Percentiles rank a stretch among this genome's conserved stretches.
These are phyloP conservation scores for Truncatella angustata DNA, from an alignment of 2,329 filamentous ascomycete species.

Conservation along the genomic window DNA sequence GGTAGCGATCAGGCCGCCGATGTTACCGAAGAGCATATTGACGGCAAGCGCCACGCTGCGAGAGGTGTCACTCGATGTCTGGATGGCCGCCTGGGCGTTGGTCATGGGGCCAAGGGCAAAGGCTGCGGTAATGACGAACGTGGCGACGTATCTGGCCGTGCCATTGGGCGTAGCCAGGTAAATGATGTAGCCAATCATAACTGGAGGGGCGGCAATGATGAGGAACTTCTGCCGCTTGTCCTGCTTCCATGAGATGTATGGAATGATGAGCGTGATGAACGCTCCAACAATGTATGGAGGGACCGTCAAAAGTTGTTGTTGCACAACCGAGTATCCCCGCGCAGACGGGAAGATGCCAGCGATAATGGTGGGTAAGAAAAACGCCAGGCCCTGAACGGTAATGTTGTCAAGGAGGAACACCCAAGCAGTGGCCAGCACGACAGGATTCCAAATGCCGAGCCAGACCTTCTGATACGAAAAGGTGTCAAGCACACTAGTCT, in stretches of 20 bases:
- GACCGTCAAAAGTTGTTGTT: slow-evolving; percentile 68
- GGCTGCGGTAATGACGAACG: slow-evolving; percentile 65
- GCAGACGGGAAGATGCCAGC: slow-evolving; percentile 60
- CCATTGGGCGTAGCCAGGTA: slow-evolving; percentile 57
- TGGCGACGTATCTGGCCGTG: slow-evolving; percentile 64
- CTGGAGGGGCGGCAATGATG: slow-evolving; percentile 56
- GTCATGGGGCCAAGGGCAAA: slow-evolving; percentile 64
- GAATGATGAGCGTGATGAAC: slow-evolving; percentile 63
- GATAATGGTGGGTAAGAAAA: slow-evolving; percentile 71
- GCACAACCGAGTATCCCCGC: slow-evolving; percentile 44
- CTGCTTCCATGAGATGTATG: slow-evolving; percentile 58
- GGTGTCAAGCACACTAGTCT: slow-evolving; percentile 62
- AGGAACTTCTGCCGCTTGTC: slow-evolving; percentile 62
- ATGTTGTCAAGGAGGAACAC: slow-evolving; percentile 40
- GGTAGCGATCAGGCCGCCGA: slow-evolving; percentile 66
- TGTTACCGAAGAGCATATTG: slow-evolving; percentile 69
- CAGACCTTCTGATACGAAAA: slow-evolving; percentile 58
- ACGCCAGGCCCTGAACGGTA: slow-evolving; percentile 68
- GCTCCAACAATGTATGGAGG: slow-evolving; percentile 69
- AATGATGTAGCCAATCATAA: slow-evolving; percentile 70
- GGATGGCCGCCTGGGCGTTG: slow-evolving; percentile 67
- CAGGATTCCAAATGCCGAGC: slow-evolving; percentile 62
- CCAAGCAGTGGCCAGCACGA: slow-evolving; percentile 31
- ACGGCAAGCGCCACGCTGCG: slow-evolving; percentile 64
- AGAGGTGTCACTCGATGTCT: slow-evolving; percentile 70